Conservation (phyloP, 2,329 filamentous ascomycete species). For the Plectosphaerella cucumerina region DNA sequence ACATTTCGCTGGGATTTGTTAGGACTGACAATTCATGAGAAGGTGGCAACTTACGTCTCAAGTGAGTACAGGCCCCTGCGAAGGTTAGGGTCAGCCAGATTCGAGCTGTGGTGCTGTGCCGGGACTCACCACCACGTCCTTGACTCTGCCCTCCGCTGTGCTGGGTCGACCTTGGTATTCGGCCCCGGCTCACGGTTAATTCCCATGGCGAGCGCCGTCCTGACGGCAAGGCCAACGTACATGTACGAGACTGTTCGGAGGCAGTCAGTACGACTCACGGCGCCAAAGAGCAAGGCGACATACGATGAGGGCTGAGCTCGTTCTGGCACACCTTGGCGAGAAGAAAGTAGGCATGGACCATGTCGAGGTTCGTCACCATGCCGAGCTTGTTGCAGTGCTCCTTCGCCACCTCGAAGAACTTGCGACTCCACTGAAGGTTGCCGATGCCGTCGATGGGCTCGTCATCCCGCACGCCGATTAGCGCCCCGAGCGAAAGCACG, state of each 20-base stretch:
- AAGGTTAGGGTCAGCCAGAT: background rate
- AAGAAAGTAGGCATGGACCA: slow-evolving; percentile 42
- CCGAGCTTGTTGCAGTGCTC: slow-evolving; percentile 30
- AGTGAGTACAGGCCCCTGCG: slow-evolving; percentile 37
- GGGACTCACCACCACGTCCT: slow-evolving; percentile 41
- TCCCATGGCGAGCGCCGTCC: slow-evolving; percentile 41
- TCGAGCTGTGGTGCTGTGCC: rapidly evolving
- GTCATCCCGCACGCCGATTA: slow-evolving; percentile 39
- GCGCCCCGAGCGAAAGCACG: slow-evolving; percentile 39
- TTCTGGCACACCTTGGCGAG: slow-evolving; percentile 46
- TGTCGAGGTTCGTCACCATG: slow-evolving; percentile 41
- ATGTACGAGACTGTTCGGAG: slow-evolving; percentile 35
- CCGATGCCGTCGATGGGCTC: slow-evolving; percentile 35
- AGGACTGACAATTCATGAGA: too few species aligned
- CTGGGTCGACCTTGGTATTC: slow-evolving; percentile 24
- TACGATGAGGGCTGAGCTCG: slow-evolving; percentile 41
- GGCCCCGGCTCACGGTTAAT: slow-evolving; percentile 36
- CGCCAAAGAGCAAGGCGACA: slow-evolving; percentile 8
- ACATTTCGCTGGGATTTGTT: slow-evolving; percentile 31
- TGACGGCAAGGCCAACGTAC: slow-evolving; percentile 41
- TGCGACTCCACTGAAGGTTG: slow-evolving; percentile 41
- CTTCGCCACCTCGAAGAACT: slow-evolving; percentile 38
- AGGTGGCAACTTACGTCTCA: slow-evolving; percentile 34
- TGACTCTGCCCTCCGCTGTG: slow-evolving; percentile 30
- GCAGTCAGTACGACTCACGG: too few species aligned